These are phyloP conservation scores for Rhodotorula sp. DNA, from an alignment of 1,284 basidiomycete genomes.

Conservation along the genomic window DNA sequence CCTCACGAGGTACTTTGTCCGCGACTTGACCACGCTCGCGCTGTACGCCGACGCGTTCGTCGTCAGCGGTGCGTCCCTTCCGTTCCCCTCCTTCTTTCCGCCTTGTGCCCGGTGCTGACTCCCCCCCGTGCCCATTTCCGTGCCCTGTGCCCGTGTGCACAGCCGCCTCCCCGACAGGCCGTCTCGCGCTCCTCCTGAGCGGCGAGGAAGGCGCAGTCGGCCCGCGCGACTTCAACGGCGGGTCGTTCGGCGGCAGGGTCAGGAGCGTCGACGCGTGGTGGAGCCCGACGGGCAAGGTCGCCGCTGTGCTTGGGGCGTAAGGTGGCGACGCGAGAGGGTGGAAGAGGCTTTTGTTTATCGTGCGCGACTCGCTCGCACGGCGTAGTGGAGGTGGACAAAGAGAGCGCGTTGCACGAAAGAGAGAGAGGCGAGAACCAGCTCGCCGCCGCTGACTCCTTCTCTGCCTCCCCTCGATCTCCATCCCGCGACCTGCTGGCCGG, in stretches of 20 bases:
- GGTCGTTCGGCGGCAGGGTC: conserved; percentile 32
- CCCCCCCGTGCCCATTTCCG: no score
- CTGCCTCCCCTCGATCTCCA: no score
- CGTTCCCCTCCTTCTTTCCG: background rate
- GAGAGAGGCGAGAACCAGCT: no score
- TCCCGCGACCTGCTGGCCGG: no score
- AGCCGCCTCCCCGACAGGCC: conserved; percentile 31
- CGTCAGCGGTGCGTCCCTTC: conserved; percentile 28
- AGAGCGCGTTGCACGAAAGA: no score
- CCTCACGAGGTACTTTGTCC: conserved; percentile 32
- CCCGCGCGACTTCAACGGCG: conserved; percentile 36
- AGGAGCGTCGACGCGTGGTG: conserved; percentile 34
- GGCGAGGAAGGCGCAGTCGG: conserved; percentile 38
- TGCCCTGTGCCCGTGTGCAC: background rate
- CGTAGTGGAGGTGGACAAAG: no score
- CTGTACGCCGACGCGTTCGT: conserved; percentile 39
- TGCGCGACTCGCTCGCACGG: no score
- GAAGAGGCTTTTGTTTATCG: background rate
- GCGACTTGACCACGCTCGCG: conserved; percentile 32
- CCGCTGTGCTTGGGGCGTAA: conserved; percentile 13
- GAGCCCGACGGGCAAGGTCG: conserved; percentile 24
- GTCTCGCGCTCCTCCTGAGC: conserved; percentile 28
- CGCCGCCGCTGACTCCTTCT: no score
- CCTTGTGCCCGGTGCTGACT: background rate
- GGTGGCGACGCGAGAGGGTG: no score